Base-by-base conservation (phyloP, 106 monocot genomes). In the Narthecium ossifragum region DNA sequence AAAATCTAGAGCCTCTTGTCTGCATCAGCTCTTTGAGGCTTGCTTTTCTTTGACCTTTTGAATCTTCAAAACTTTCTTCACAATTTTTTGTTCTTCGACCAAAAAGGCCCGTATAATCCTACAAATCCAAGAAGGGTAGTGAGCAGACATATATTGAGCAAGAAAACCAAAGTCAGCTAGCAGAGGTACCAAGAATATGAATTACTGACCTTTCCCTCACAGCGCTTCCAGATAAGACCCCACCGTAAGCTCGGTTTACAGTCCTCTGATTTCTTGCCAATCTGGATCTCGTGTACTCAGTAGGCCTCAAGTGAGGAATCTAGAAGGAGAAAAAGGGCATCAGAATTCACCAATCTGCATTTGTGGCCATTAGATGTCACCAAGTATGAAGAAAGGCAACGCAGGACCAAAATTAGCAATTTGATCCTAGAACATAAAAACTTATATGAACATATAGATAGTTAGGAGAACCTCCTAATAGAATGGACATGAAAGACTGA, bases 51-150 rank as follows among this genome's bases (percentile, higher is more conserved):
- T 84, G 25, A 72, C 63, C 75, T 84, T 84, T 29, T 84, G 84
- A 30, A 84, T 75, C 72, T 84, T 84, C 72, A 84, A 59, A 40
- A 84, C 84, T 58, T 84, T 84, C 68, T 84, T 84, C 0, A 84
- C 84, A 64, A 84, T 84, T 71, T 84, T 84, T 39, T 84, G 84
- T 51, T 84, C 84, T 56, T 84, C 84, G 5, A 84, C 75, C 63
- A 84, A 53, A 33, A 81, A 81, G 5, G 81, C 76, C 5, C 81
- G 67, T n/a, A 81, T 76, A 21, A 76, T 81, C 64, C 80, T 70
- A 36, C 36, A 43, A 17, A 28, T 22, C 15, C 12, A 43, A 36
- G 20, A 11, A 13, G 13, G 11, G 47, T 10, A 4, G 34, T 21
- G 41, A 55, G 22, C 24, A 54, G 0, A 9, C 53, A 7, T 39